These are phyloP conservation scores for Euphorbia lathyris DNA, from an alignment of 345 rosid species.

Conservation along the genomic window DNA sequence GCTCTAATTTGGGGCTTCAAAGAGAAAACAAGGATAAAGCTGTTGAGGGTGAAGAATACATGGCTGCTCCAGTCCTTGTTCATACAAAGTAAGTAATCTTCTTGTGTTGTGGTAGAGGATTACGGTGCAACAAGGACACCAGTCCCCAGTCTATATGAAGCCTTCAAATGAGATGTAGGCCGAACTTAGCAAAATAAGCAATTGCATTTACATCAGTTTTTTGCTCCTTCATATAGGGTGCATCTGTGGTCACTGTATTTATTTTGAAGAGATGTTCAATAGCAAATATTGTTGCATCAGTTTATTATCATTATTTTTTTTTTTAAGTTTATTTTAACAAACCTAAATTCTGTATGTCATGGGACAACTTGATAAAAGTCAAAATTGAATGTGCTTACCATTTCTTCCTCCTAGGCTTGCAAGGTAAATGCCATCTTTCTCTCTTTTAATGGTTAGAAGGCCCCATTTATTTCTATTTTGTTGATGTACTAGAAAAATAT, in stretches of 20 bases:
- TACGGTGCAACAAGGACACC: neutral
- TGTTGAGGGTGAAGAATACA: slow-evolving; percentile 53
- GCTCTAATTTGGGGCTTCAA: slow-evolving; percentile 44
- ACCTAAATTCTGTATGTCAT: neutral
- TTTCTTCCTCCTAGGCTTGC: no score
- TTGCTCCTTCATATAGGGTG: no score
- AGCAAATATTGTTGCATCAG: neutral
- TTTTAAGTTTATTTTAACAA: neutral
- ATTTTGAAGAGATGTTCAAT: neutral
- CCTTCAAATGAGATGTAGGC: neutral
- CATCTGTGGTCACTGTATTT: no score
- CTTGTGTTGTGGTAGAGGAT: neutral
- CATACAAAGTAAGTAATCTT: slow-evolving; percentile 63
- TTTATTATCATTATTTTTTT: no score
- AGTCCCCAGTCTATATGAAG: neutral
- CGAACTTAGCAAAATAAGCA: neutral
- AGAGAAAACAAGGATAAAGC: slow-evolving; percentile 49
- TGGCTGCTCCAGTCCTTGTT: slow-evolving; percentile 73
- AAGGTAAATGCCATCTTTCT: no score
- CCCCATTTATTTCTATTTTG: no score
- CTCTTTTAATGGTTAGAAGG: no score
- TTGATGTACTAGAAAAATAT: no score
- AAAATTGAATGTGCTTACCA: neutral
- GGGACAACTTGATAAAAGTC: neutral
- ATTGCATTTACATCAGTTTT: no score